Evolutionary conservation across 1,139 yeast genomes (phyloP).

Genomic region (Geotrichum histeridarum): DNA sequence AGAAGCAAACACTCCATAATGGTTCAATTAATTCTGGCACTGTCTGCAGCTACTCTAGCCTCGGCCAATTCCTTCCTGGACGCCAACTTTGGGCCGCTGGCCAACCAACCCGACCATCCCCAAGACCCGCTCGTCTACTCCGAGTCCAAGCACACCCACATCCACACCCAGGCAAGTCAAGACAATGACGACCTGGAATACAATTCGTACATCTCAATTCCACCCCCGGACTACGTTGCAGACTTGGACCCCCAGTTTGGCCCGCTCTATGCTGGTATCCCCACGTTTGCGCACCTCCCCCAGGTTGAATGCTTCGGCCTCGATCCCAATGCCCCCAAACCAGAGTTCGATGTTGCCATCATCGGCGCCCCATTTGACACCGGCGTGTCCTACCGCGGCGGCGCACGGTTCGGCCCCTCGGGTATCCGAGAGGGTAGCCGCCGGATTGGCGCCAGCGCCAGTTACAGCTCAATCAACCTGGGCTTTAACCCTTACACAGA

Average conservation of each 20-base stretch:
- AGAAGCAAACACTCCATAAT: not conserved
- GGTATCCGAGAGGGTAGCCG: conserved; percentile 70
- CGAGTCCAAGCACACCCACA: not conserved
- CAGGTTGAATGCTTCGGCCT: conserved; percentile 53
- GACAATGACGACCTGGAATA: not conserved
- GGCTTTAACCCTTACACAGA: conserved; percentile 55
- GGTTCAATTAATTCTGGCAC: no score
- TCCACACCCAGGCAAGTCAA: not conserved
- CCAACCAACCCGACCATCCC: not conserved
- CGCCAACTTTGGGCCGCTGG: conserved; percentile 3
- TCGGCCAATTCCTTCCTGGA: conserved; percentile 8
- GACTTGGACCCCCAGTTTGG: conserved; percentile 16
- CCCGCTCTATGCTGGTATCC: conserved; percentile 43
- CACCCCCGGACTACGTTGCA: conserved; percentile 17
- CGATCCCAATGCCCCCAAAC: conserved; percentile 33
- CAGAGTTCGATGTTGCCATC: conserved; percentile 56
- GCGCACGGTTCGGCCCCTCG: conserved; percentile 76
- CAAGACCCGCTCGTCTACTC: not conserved
- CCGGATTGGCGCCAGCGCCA: conserved; percentile 36
- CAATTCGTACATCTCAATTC: conserved; percentile 13
- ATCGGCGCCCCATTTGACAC: conserved; percentile 79
- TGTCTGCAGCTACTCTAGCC: conserved; percentile 1
- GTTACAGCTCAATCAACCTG: conserved; percentile 52
- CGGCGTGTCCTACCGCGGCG: conserved; percentile 66
- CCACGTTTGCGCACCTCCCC: conserved; percentile 70